These are phyloP conservation scores for Neofusicoccum laricinum DNA, from an alignment of 2,329 filamentous ascomycete genomes.

Conservation along the genomic window DNA sequence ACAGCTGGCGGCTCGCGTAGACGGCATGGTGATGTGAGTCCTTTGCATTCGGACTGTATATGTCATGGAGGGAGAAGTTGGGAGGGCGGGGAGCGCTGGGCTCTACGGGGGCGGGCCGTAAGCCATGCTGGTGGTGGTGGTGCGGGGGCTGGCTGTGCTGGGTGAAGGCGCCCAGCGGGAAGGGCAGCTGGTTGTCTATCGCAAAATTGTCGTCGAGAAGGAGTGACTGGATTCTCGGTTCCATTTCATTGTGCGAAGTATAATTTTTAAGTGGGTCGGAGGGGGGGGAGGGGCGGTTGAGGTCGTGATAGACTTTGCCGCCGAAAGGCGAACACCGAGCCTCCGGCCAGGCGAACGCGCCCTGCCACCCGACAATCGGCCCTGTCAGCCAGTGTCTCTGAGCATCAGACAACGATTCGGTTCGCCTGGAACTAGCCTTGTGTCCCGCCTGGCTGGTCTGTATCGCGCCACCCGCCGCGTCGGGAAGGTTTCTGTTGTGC, in stretches of 20 bases:
- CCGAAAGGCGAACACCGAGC: constrained; percentile 1
- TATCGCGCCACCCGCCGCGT: not conserved
- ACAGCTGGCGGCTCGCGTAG: constrained; percentile 2
- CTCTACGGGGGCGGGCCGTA: constrained; percentile 17
- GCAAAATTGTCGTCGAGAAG: constrained; percentile 15
- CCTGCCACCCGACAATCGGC: not conserved
- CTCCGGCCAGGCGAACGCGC: not conserved
- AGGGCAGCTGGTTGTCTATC: constrained; percentile 17
- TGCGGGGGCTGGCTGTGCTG: constrained; percentile 4
- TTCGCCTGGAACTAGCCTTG: not conserved
- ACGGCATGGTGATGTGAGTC: constrained; percentile 12
- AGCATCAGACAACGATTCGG: not conserved
- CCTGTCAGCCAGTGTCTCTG: not conserved
- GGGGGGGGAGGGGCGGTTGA: not conserved
- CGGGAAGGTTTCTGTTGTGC: not conserved
- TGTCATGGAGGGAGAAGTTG: constrained; percentile 9
- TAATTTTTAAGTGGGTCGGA: constrained; percentile 16
- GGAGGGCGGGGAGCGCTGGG: constrained; percentile 12
- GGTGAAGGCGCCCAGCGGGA: constrained; percentile 10
- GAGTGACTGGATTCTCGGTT: constrained; percentile 17
- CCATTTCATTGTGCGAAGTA: constrained; percentile 17
- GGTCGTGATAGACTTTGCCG: constrained; percentile 16
- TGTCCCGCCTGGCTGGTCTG: not conserved
- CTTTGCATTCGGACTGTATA: constrained; percentile 9
- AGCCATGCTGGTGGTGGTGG: constrained; percentile 1